Evolutionary conservation across 2,329 filamentous ascomycete genomes (phyloP).

Genomic region (Colletotrichum lini): DNA sequence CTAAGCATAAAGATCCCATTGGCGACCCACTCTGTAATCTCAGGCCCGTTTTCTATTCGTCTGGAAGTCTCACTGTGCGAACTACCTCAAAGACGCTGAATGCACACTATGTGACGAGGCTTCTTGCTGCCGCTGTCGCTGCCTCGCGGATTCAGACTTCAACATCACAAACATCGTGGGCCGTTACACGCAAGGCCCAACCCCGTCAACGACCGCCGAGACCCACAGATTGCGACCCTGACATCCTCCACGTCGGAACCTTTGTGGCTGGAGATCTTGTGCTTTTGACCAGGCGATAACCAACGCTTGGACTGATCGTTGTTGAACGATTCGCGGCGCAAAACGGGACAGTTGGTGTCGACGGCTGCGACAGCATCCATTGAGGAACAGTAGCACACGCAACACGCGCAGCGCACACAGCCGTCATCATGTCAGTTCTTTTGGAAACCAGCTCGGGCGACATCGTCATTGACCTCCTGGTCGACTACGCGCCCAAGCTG

Average conservation of each 20-base stretch:
- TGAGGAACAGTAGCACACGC: not conserved
- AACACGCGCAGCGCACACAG: not conserved
- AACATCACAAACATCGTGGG: slow-evolving; percentile 20
- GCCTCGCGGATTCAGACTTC: slow-evolving; percentile 13
- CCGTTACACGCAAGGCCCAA: slow-evolving; percentile 5
- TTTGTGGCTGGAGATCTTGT: slow-evolving; percentile 16
- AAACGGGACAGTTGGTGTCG: not conserved
- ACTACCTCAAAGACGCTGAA: not conserved
- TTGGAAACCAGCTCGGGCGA: slow-evolving; percentile 94
- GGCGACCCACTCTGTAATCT: not conserved
- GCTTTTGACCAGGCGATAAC: not conserved
- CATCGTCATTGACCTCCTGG: slow-evolving; percentile 92
- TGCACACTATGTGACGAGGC: slow-evolving; percentile 38
- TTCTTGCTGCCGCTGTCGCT: not conserved
- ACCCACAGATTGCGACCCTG: slow-evolving; percentile 5
- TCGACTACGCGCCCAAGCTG: slow-evolving; percentile 89
- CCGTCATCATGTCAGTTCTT: slow-evolving; percentile 83
- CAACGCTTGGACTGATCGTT: not conserved
- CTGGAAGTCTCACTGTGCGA: not conserved
- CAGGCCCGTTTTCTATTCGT: slow-evolving; percentile 9
- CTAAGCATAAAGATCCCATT: slow-evolving; percentile 17
- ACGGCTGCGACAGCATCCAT: not conserved
- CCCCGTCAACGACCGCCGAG: not conserved
- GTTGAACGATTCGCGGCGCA: slow-evolving; percentile 15
- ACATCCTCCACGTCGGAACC: not conserved